Base-by-base conservation (phyloP, 192 early-diverging fungal species). In the Jimgerdemannia flammicorona region DNA sequence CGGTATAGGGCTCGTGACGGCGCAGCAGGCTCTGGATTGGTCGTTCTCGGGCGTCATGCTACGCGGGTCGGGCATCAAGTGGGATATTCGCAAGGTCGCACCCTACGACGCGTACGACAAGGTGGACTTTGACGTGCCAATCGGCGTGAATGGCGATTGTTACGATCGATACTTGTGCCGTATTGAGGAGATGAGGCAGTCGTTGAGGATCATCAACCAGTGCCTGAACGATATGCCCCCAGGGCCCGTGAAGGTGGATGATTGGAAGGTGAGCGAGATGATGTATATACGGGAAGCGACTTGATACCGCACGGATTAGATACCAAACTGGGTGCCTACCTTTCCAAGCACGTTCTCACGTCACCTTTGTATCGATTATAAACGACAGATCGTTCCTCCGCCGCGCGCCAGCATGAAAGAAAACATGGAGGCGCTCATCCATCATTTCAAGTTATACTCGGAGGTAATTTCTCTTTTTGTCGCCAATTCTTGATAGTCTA, bases 401-500 rank as follows among this genome's bases (percentile, higher is more conserved):
- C 92, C 91, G 40, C 91, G 98, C 73, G 90, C 90, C 19, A 84
- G 87, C 78, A 99, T 99, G 98, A 99, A 99, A 90, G 92, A 97
- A 86, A 93, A 91, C 83, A 99, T 99, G 98, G 98, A 99, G 83
- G 95, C 96, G 4, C 84, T 99, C 69, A 99, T 99, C 75, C 96
- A 97, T 81, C 98, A 99, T 85, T 99, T 99, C 84, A 99, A 99
- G 87, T 87, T 98, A 43, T 99, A 95, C 85, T 96, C 95, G n/a
- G 98, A 99, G 49, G 49, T 59, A 59, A 59, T 59, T 10, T 59
- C 49, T 59, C 49, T 59, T 10, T 59, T 59, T 14, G 49, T 10
- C 49, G 14, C 49, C 49, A 29, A 29, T 59, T 59, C 6, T 59
- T 59, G 14, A 6, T 59, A 59, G 6, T 59, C 14, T 59, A 14